These are phyloP conservation scores for Gossypium mustelinum DNA, from an alignment of 345 rosid species.

Conservation along the genomic window DNA sequence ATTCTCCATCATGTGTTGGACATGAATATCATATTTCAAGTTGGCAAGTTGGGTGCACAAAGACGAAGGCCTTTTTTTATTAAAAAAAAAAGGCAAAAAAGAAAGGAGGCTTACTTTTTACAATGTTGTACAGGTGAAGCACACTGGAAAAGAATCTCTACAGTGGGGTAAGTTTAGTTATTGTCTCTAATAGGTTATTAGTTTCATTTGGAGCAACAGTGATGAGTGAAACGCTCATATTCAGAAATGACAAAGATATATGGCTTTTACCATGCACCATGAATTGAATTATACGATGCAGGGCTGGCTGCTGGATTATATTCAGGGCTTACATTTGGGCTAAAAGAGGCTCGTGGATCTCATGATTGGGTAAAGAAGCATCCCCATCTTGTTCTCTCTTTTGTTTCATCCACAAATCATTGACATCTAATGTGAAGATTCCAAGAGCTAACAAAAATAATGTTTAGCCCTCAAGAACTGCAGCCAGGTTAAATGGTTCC, in stretches of 20 bases:
- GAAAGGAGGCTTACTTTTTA: background rate
- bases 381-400: background rate
- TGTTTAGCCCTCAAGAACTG: too few species aligned
- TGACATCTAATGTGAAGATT: too few species aligned
- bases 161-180: conserved; percentile 72
- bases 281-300: conserved; percentile 14
- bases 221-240: background rate
- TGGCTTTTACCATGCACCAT: background rate
- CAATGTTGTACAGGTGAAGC: conserved; percentile 59
- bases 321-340: conserved; percentile 84
- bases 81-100: too few species aligned
- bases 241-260: background rate
- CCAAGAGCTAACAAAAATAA: too few species aligned
- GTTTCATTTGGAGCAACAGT: background rate
- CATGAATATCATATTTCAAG: too few species aligned
- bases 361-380: conserved; percentile 73
- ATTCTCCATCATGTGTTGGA: too few species aligned
- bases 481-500: background rate
- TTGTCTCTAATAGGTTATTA: too few species aligned
- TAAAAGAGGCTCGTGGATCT: conserved; percentile 78
- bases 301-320: conserved; percentile 88
- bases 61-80: too few species aligned
- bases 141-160: conserved; percentile 80
- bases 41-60: too few species aligned
- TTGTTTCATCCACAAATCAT: too few species aligned